These are phyloP conservation scores for Nyssa sinensis DNA, from an alignment of 148 eudicot genomes.

Conservation along the genomic window DNA sequence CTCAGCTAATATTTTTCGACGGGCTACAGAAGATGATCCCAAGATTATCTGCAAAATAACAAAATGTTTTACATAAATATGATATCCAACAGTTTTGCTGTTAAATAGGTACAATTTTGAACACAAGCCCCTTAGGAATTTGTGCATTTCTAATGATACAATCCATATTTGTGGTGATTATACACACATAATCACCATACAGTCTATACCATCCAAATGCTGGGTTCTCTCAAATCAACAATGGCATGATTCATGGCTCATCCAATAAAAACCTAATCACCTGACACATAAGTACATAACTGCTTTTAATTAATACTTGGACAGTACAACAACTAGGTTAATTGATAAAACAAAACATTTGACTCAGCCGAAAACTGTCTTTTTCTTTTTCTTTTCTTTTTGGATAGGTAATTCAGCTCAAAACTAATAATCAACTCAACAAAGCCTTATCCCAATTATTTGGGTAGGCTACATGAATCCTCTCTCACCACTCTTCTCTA, in stretches of 20 bases:
- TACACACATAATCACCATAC: not conserved
- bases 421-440: too few species aligned
- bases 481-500: not conserved
- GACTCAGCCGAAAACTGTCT: too few species aligned
- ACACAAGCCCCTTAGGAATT: not conserved
- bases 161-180: not conserved
- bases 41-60: slow-evolving; percentile 59
- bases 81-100: not conserved
- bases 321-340: not conserved
- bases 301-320: not conserved
- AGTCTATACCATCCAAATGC: not conserved
- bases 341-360: not conserved
- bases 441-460: too few species aligned
- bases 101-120: not conserved
- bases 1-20: slow-evolving; percentile 65
- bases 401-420: too few species aligned
- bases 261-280: not conserved
- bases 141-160: not conserved
- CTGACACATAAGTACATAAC: too few species aligned
- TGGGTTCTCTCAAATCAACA: not conserved
- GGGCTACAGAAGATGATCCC: slow-evolving; percentile 87
- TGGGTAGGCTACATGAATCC: not conserved
- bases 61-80: slow-evolving; percentile 3
- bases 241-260: not conserved
- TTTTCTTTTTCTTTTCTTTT: too few species aligned